Conservation (phyloP, 2,329 filamentous ascomycete species). For the Zymoseptoria brevis region DNA sequence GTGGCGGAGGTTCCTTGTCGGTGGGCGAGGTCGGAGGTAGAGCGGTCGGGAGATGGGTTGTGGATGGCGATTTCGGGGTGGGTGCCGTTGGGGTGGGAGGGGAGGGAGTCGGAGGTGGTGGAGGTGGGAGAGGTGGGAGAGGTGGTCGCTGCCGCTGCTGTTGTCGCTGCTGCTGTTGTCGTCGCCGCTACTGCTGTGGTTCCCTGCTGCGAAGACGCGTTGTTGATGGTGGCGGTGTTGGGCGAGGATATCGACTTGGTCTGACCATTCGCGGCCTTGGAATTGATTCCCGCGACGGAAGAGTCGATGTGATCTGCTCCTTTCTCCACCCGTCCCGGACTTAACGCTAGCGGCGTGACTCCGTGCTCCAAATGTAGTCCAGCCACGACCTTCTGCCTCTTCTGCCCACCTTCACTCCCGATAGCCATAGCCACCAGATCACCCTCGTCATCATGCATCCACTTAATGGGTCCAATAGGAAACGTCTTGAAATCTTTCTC, state of each 20-base stretch:
- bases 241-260: background rate
- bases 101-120: constrained; percentile 3
- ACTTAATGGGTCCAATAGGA: constrained; percentile 42
- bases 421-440: constrained; percentile 39
- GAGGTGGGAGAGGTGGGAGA: background rate
- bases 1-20: constrained; percentile 36
- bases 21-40: constrained; percentile 6
- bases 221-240: background rate
- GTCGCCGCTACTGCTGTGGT: background rate
- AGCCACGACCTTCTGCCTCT: constrained; percentile 33
- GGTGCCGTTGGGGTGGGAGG: constrained; percentile 10
- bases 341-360: constrained; percentile 20
- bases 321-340: constrained; percentile 16
- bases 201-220: background rate
- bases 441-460: constrained; percentile 36
- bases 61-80: background rate
- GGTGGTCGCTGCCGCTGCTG: background rate
- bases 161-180: background rate
- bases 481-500: constrained; percentile 33
- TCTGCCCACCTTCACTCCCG: constrained; percentile 36
- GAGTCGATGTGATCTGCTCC: background rate
- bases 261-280: background rate
- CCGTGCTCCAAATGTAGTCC: constrained; percentile 27
- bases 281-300: background rate
- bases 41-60: background rate